Conservation (phyloP, 352 stramenopile species). For the Pythium scleroteichum region DNA sequence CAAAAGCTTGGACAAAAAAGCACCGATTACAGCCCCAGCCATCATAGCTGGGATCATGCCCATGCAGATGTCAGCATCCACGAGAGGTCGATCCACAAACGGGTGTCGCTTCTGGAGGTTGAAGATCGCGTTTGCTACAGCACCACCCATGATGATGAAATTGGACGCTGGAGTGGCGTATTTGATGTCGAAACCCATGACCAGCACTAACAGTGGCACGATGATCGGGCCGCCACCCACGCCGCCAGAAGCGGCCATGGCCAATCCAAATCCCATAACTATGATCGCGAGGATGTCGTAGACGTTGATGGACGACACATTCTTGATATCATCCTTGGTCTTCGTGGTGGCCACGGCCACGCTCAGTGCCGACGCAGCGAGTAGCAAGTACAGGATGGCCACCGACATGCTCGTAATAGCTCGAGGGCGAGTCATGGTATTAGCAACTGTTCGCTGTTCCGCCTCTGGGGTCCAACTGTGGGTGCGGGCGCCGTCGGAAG, state of each 20-base stretch:
- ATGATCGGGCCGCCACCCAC: constrained; percentile 57
- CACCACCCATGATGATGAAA: constrained; percentile 63
- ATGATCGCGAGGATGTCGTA: constrained; percentile 47
- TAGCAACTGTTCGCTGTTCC: no score
- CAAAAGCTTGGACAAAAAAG: constrained; percentile 61
- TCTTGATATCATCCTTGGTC: constrained; percentile 24
- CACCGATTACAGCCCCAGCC: constrained; percentile 53
- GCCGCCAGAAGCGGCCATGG: constrained; percentile 48
- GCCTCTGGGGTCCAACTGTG: no score
- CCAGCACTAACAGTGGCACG: constrained; percentile 55
- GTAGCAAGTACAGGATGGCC: no score
- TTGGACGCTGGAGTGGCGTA: constrained; percentile 59
- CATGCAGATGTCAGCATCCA: constrained; percentile 55
- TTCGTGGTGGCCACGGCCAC: not conserved
- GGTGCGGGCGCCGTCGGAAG: no score
- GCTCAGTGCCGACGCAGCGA: no score
- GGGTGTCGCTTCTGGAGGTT: constrained; percentile 67
- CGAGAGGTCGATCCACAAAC: constrained; percentile 47
- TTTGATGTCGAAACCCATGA: constrained; percentile 75
- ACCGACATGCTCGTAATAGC: no score
- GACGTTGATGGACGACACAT: constrained; percentile 42
- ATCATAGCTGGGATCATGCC: constrained; percentile 70
- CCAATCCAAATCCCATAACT: constrained; percentile 51
- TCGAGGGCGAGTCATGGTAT: no score
- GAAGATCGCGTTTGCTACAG: constrained; percentile 62